Base-by-base conservation (phyloP, 2,329 filamentous ascomycete genomes). In the Tolypocladium capitatum region DNA sequence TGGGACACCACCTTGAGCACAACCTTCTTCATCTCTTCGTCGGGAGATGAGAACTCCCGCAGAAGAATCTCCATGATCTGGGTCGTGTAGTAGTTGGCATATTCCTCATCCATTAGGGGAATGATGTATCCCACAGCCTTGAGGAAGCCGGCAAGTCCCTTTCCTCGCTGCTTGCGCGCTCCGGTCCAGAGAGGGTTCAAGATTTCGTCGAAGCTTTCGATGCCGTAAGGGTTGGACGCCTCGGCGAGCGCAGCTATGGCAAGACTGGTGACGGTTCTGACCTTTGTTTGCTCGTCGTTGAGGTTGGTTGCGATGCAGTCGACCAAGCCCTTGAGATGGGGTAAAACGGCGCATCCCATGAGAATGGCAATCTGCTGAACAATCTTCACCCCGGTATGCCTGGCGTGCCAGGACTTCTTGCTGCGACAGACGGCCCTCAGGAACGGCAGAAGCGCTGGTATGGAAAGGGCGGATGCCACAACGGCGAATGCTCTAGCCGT, bases 1-100 rank as follows among this genome's bases (percentile, higher is more conserved):
- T 98, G 92, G 18, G 90, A 96, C 16, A 98, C 82, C 28, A 98
- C 92, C 68, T 97, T 97, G 49, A 98, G 72, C 8, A 98, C 92
- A 1, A 98, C 92, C 71, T 98, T 98, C 71, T 97, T 98, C 92
- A 98, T 98, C 67, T 98, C 92, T 66, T 98, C 92, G 55, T 98
- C 92, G 0, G 92, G 92, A 1, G 91, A 96, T 7, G 89, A 86
- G 60, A 98, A 98, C 63, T 98, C 92, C 58, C 92, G 82, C 30
- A 97, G 79, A 14, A 98, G 72, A 59, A 97, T 97, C 66, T 97
- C 92, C 91, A 98, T 97, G 59, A 98, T 96, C 66, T 98, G 90
- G 56, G 83, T 87, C 9, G 92, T 97, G 62, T 98, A 98, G 70
- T 98, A 98, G 64, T 96, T 97, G 67, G 92, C 91, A 64, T 96